Conservation (phyloP, 331 rosid species). For the Dryas integrifolia region DNA sequence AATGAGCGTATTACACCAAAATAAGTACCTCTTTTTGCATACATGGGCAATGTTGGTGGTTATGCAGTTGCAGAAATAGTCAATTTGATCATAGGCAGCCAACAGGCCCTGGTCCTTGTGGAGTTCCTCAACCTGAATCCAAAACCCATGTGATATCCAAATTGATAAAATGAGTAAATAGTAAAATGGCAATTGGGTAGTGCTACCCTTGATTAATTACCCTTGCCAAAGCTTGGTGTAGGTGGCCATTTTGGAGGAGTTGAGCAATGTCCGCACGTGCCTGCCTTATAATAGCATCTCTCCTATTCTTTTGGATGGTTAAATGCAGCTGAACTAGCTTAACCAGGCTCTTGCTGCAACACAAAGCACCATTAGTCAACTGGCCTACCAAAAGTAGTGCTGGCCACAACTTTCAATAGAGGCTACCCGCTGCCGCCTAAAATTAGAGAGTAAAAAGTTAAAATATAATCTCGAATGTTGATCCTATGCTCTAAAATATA, state of each 20-base stretch:
- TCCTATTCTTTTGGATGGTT: slow-evolving; percentile 13
- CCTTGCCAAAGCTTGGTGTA: slow-evolving; percentile 8
- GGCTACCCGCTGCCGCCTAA: too few relatives aligned
- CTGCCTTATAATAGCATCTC: neutral
- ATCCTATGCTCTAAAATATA: too few relatives aligned
- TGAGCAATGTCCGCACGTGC: neutral
- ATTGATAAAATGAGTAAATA: neutral
- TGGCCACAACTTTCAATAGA: too few relatives aligned
- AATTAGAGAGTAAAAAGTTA: too few relatives aligned
- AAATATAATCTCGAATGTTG: too few relatives aligned
- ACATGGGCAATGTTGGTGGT: neutral
- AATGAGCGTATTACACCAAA: too few relatives aligned
- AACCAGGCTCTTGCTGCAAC: slow-evolving; percentile 2
- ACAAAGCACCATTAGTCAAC: neutral
- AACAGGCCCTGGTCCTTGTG: slow-evolving; percentile 2
- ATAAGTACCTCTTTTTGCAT: neutral
- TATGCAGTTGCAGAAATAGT: slow-evolving; percentile 10
- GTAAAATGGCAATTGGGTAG: neutral
- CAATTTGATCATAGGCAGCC: slow-evolving; percentile 17
- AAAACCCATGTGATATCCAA: neutral
- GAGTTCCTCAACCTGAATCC: slow-evolving; percentile 3
- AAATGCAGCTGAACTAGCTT: neutral
- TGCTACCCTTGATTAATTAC: neutral
- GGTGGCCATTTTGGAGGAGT: slow-evolving; percentile 13
- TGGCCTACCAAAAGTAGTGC: too few relatives aligned